Evolutionary conservation across 495 filamentous ascomycete genomes (phyloP), one percentile per base, ranked within the genome.

Genomic region (Pyrenula aspistea): DNA sequence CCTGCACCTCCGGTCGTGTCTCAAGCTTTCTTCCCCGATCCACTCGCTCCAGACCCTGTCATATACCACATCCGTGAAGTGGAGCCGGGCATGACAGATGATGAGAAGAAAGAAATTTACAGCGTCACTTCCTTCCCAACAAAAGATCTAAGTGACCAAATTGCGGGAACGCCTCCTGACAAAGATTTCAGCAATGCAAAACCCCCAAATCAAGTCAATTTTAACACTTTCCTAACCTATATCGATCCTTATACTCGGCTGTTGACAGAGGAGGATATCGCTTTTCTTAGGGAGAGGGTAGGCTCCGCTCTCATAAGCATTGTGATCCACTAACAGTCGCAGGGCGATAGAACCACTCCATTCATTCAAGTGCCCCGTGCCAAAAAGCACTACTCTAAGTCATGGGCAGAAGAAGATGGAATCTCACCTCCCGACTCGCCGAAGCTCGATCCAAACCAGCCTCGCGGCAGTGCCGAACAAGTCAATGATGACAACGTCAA

Each of bases 101-200:
- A 91, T 2, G 85, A 92, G 59, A 87, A 85, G 67, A 85, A 83
- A 57, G 81, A 89, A 59, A 89, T 96, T 49, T 95, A 87, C 68
- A 88, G 87, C 12, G 93, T 99, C 4, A 81, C 88, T 4, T 71
- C 76, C 2, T 99, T 94, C 65, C 93, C 93, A 0, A 73, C 77
- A 24, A 82, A 78, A 56, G 89, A 96, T 65, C 78, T 99, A 1
- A 73, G 77, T 47, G 83, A 95, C 61, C 79, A 92, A 59, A 93
- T 94, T 61, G 86, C 91, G 42, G 94, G 93, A 50, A 83, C 85
- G 20, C 83, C 89, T 2, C 93, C 93, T 1, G 91, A 97, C 66
- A 87, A 86, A 66, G 94, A 99, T 69, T 96, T 95, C 61, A 94
- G 88, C 62, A 95, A 85, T 62, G 85, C 90, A 15, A 97, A 99